Evolutionary conservation across 192 early-diverging fungal genomes (phyloP).

Genomic region (Backusella parvicylindrica): DNA sequence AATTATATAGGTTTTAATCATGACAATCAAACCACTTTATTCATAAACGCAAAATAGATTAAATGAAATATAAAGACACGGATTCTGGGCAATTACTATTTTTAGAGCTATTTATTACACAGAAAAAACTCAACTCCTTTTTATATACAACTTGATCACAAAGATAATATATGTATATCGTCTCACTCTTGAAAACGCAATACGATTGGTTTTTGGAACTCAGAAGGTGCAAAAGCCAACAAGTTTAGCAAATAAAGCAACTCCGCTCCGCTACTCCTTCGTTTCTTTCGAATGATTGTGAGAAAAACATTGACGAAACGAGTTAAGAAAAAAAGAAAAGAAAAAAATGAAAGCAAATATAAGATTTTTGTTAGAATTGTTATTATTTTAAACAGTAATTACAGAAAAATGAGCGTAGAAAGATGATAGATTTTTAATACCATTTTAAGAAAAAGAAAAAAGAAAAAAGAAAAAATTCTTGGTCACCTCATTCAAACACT

Average conservation of each 20-base stretch:
- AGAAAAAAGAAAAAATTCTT: neutral
- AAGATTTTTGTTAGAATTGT: neutral
- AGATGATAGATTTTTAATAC: neutral
- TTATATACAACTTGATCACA: neutral
- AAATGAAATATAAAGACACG: neutral
- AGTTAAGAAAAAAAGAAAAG: neutral
- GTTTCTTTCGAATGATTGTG: neutral
- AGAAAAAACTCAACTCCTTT: neutral
- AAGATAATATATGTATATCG: neutral
- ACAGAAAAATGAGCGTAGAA: neutral
- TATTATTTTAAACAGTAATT: neutral
- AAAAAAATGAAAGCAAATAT: neutral
- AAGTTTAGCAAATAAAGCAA: neutral
- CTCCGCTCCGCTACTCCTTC: neutral
- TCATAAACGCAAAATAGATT: neutral
- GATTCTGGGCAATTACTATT: neutral
- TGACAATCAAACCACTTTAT: neutral
- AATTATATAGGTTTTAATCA: neutral
- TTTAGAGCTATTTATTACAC: neutral
- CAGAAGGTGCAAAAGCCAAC: neutral
- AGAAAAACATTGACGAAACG: neutral
- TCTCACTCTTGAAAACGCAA: neutral
- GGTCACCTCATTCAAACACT: neutral
- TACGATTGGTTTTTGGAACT: neutral
- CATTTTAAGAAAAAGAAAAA: neutral